phyloP scores from a whole-genome alignment of 2,329 filamentous ascomycete genomes.

The Trichoderma lentiforme region DNA sequence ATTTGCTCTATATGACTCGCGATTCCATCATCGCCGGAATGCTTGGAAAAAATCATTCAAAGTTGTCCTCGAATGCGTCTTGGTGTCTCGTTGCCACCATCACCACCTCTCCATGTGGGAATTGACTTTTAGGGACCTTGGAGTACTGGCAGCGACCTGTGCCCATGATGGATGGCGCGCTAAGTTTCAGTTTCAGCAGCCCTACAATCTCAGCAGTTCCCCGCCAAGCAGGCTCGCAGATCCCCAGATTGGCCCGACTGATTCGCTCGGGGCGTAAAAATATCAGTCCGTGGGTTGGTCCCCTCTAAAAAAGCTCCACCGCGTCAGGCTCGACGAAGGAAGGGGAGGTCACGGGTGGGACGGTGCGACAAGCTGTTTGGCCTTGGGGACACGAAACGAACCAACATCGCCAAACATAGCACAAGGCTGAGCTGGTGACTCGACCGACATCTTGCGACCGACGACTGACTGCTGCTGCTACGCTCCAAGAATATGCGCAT shows the following conservation, averaged over 20 bases:
- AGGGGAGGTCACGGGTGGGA: slow-evolving; percentile 17
- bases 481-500: slow-evolving; percentile 7
- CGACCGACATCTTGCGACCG: background rate
- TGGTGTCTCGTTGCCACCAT: background rate
- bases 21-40: background rate
- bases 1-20: background rate
- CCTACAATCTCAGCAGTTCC: background rate
- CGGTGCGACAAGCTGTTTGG: slow-evolving; percentile 17
- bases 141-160: background rate
- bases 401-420: background rate
- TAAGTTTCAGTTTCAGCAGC: background rate
- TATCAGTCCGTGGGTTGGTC: slow-evolving; percentile 3
- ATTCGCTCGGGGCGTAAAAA: slow-evolving; percentile 18
- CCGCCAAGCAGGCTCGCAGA: background rate
- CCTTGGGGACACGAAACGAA: slow-evolving; percentile 7
- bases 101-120: background rate
- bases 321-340: background rate
- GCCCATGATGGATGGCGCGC: background rate
- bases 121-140: background rate
- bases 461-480: background rate
- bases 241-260: slow-evolving; percentile 3
- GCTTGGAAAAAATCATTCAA: no score
- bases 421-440: background rate
- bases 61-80: background rate
- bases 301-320: slow-evolving; percentile 11